Evolutionary conservation across 2,329 filamentous ascomycete species (phyloP), one percentile per base, ranked within the genome.

Genomic region (Exophiala lecanii-corni): DNA sequence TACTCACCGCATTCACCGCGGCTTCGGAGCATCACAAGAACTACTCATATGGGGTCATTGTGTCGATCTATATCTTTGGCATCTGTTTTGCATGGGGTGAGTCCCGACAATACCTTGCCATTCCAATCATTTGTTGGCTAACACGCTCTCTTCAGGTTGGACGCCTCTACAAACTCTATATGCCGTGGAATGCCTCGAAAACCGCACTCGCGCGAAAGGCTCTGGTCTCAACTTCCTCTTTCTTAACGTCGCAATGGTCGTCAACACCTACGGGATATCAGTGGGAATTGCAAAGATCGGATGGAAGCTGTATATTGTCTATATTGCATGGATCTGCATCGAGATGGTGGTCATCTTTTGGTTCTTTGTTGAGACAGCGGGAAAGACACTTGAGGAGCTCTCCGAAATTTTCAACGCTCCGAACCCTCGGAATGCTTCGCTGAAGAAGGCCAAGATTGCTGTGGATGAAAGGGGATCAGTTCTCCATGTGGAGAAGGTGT

Each of bases 31-130:
- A 52, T 16, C 15, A 33, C 16, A 31, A 41, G 13, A 20, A 16
- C 26, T 18, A 26, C 12, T 65, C 68, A 31, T 71, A 71, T 0
- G 64, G 67, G 6, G 60, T 76, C 10, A 38, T 49, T 36, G 72
- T 70, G 13, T 69, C 74, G 53, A 71, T 76, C 38, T 78, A 76
- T 59, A 60, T 78, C 23, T 76, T 75, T 45, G 70, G 70, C 1
- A 69, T 72, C 44, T 63, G 73, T 16, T 78, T n/a, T n/a, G n/a
- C n/a, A n/a, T n/a, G n/a, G n/a, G n/a, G n/a, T n/a, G n/a, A n/a
- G n/a, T n/a, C n/a, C n/a, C n/a, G n/a, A n/a, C n/a, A n/a, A n/a
- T n/a, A n/a, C n/a, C n/a, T n/a, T n/a, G n/a, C n/a, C n/a, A n/a
- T n/a, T n/a, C n/a, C n/a, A n/a, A n/a, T n/a, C n/a, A n/a, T n/a